Base-by-base conservation (phyloP, 345 rosid species). In the Gynandropsis gynandra region DNA sequence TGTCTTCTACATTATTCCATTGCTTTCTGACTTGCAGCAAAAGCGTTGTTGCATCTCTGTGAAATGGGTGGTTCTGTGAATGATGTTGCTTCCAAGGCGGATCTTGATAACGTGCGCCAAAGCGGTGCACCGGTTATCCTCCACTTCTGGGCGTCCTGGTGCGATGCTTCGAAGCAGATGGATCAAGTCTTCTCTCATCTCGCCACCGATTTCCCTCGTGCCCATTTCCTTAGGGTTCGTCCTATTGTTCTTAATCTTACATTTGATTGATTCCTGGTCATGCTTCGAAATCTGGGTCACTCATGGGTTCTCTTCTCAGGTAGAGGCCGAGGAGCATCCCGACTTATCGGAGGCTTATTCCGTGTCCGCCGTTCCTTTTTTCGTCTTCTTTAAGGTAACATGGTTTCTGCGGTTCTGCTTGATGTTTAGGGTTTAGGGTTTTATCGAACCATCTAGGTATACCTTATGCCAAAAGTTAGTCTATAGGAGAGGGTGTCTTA, bases 111-210 rank as follows among this genome's bases (percentile, higher is more conserved):
- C 58, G 11, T 77, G 42, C 47, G 69, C 47, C 62, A 67, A 42
- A 73, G 71, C 56, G 85, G 87, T 11, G 87, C 57, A 21, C 73
- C 87, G 1, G 64, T 74, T 7, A 68, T 73, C 66, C 58, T 88
- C 29, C 97, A 88, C 77, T 93, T 93, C 78, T 83, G 97, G 99
- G 99, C 97, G 9, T 64, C 87, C 1, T 93, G 99, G 99, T 93
- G 99, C 47, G 95, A 85, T 5, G 89, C 99, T n/a, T 93, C 97
- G 15, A 93, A 93, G 74, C 99, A 88, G 59, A 93, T 93, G 99
- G 97, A 93, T 76, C 71, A 81, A 77, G 89, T 88, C 48, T 93
- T 93, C 58, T 75, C 95, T 52, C 94, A 81, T 33, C 97, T 93
- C 59, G 79, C 94, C 45, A 76, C 78, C 12, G 99, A 93, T 71